Evolutionary conservation across 768 basidiomycete species (phyloP), one percentile per base, ranked within the genome.

Genomic region (Amylocystis lapponica): DNA sequence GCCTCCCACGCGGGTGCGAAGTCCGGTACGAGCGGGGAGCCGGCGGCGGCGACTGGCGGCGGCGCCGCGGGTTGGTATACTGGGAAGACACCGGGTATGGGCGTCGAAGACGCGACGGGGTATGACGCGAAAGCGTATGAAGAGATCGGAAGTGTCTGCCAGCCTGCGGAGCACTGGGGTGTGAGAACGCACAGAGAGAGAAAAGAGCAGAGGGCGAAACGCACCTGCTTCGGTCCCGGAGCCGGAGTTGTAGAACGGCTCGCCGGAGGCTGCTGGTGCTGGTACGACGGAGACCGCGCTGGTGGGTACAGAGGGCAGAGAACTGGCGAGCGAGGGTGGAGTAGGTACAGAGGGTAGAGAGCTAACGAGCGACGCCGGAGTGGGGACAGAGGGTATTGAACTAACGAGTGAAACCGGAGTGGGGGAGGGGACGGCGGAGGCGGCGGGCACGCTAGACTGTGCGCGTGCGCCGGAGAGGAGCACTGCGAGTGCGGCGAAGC

Each of bases 81-180:
- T 9, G 77, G 76, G 55, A 74, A 84, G 4, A 76, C 59, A 7
- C 72, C 72, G 0, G 75, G 68, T 38, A 77, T 61, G 6, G 84
- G 70, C 0, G 64, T 51, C 41, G 78, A 71, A 1, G 76, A 72
- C 13, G 84, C 81, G 12, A 75, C 68, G 1, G 83, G 80, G 67
- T 75, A 83, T 3, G 81, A 72, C 11, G 71, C 62, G 67, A 85
- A 83, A 1, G 70, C 50, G 41, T 68, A 67, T 0, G 59, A 50
- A 16, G 67, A 60, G 36, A 72, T 66, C 12, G 74, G 70, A 25
- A 70, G 37, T 20, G 61, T 65, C 31, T 62, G 47, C 10, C 39
- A 43, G 14, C 62, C 60, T 48, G 43, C 10, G 14, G 12, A 19
- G n/a, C 27, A 30, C 33, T 13, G 11, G 43, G 8, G 13, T 8